phyloP scores from a whole-genome alignment of 1,284 basidiomycete genomes.

The Leccinum subrobustum region DNA sequence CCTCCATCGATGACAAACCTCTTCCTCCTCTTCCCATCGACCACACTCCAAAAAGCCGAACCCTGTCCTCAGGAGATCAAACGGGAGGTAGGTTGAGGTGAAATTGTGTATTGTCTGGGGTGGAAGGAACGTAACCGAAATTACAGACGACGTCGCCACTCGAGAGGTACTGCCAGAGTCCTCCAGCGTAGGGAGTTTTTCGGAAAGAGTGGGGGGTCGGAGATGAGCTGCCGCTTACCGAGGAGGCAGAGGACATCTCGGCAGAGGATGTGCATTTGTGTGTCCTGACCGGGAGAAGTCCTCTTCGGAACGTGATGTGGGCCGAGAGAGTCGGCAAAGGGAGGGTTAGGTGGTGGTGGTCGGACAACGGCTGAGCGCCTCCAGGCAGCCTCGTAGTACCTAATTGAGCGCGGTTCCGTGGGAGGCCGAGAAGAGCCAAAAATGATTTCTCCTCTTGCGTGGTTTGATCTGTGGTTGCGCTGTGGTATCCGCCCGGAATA shows the following conservation, averaged over 20 bases:
- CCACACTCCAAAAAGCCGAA: neutral
- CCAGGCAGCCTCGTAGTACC: constrained; percentile 54
- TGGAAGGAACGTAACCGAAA: constrained; percentile 59
- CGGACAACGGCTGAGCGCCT: constrained; percentile 33
- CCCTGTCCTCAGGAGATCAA: neutral
- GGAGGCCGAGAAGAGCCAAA: constrained; percentile 37
- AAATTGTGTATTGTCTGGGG: constrained; percentile 36
- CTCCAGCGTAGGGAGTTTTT: constrained; percentile 40
- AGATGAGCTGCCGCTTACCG: constrained; percentile 37
- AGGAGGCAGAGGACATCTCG: constrained; percentile 46
- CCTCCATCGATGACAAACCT: constrained; percentile 19
- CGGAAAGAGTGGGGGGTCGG: constrained; percentile 28
- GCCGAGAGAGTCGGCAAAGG: constrained; percentile 16
- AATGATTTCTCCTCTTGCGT: constrained; percentile 25
- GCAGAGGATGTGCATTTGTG: constrained; percentile 41
- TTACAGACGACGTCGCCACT: constrained; percentile 76
- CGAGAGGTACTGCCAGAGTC: constrained; percentile 42
- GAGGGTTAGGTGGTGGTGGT: constrained; percentile 8
- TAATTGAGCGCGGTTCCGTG: constrained; percentile 51
- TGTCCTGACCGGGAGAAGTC: constrained; percentile 37
- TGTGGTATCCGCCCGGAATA: constrained; percentile 21
- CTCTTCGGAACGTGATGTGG: constrained; percentile 37
- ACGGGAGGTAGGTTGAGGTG: constrained; percentile 15
- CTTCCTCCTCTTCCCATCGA: constrained; percentile 24
- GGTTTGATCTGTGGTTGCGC: constrained; percentile 13